phyloP scores from a whole-genome alignment of 371 early-diverging fungal genomes.

The Mucor saturninus region DNA sequence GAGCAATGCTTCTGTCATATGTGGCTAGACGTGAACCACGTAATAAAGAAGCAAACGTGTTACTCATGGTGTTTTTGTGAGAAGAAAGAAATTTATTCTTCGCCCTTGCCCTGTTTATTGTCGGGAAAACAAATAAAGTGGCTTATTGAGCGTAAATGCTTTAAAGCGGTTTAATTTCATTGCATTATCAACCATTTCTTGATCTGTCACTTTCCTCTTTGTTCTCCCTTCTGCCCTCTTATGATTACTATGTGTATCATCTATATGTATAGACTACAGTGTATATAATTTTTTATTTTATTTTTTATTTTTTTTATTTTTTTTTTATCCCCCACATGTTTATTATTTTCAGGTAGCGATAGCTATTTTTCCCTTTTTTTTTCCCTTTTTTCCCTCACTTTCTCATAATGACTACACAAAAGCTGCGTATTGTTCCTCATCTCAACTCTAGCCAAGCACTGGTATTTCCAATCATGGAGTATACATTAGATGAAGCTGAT shows the following conservation, averaged over 20 bases:
- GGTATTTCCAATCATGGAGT: slow-evolving; percentile 77
- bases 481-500: slow-evolving; percentile 62
- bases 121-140: no score
- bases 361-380: slow-evolving; percentile 1
- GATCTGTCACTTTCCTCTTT: no score
- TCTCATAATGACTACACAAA: slow-evolving; percentile 16
- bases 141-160: no score
- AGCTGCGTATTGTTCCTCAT: slow-evolving; percentile 71
- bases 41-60: slow-evolving; percentile 26
- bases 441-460: slow-evolving; percentile 67
- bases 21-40: slow-evolving; percentile 76
- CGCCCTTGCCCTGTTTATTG: no score
- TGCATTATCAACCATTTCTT: no score
- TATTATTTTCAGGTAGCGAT: no score
- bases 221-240: no score
- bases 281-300: not conserved
- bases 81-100: no score
- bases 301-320: not conserved
- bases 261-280: no score
- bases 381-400: not conserved
- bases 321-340: not conserved
- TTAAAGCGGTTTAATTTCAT: no score
- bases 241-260: no score
- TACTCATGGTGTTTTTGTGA: not conserved
- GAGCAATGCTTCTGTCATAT: slow-evolving; percentile 68